These are phyloP conservation scores for Copromyces sp. DNA, from an alignment of 495 filamentous ascomycete species.

Conservation along the genomic window DNA sequence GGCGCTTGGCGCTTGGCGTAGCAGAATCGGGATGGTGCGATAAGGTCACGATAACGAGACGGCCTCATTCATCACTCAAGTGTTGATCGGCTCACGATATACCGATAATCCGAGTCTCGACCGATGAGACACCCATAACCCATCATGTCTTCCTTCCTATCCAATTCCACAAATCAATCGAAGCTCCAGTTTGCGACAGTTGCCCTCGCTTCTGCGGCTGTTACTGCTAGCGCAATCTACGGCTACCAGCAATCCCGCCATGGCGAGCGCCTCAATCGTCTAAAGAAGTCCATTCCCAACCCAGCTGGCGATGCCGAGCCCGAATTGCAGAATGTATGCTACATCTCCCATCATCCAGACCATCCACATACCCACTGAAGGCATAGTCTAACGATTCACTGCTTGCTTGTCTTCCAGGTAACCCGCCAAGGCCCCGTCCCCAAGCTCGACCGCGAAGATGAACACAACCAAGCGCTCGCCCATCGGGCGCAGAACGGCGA, in stretches of 20 bases:
- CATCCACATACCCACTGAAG: background rate
- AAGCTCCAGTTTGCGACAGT: conserved; percentile 61
- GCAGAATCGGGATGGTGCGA: background rate
- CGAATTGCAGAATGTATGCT: conserved; percentile 22
- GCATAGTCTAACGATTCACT: background rate
- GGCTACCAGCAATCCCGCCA: conserved; percentile 58
- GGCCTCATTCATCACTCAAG: background rate
- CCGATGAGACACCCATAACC: background rate
- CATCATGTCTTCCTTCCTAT: conserved; percentile 30
- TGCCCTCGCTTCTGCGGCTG: conserved; percentile 62
- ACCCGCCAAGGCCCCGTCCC: conserved; percentile 58
- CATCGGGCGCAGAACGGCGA: conserved; percentile 73
- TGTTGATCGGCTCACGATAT: background rate
- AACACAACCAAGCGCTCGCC: conserved; percentile 64
- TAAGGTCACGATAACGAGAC: background rate
- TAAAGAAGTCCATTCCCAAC: conserved; percentile 67
- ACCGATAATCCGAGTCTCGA: background rate
- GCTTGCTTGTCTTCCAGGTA: conserved; percentile 42
- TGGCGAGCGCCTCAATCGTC: conserved; percentile 49
- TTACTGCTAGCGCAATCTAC: conserved; percentile 61
- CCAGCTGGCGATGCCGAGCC: conserved; percentile 24
- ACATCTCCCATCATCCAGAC: background rate
- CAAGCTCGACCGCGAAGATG: conserved; percentile 59
- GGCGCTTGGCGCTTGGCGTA: background rate
- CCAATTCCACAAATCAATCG: conserved; percentile 22